phyloP scores from a whole-genome alignment of 2,329 filamentous ascomycete genomes.

The Zalaria sp. region DNA sequence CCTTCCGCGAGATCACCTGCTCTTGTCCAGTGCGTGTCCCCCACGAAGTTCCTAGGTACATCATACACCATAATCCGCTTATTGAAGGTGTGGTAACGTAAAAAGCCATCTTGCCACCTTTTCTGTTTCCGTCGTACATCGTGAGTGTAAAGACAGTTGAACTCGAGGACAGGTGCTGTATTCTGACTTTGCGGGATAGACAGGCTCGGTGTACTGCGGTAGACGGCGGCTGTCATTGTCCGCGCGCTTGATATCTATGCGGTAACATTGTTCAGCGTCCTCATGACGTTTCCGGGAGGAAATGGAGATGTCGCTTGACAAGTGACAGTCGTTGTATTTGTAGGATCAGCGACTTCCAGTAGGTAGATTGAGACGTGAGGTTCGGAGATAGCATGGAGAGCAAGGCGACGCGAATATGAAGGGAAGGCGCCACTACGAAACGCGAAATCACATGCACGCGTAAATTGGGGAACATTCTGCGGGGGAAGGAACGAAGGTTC shows the following conservation, averaged over 20 bases:
- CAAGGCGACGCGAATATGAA: too few species aligned
- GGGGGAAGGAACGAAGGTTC: too few species aligned
- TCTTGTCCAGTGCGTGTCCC: slow-evolving; percentile 69
- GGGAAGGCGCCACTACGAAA: too few species aligned
- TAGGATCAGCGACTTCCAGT: neutral
- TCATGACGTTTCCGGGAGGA: too few species aligned
- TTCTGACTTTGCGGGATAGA: slow-evolving; percentile 40
- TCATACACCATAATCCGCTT: slow-evolving; percentile 84
- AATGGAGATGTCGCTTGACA: neutral
- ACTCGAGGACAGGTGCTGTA: slow-evolving; percentile 66
- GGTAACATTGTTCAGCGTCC: too few species aligned
- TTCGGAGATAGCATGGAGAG: too few species aligned
- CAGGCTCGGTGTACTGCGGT: slow-evolving; percentile 20
- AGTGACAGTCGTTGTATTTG: neutral
- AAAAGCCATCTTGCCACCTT: slow-evolving; percentile 81
- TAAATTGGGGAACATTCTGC: too few species aligned
- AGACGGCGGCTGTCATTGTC: slow-evolving; percentile 18
- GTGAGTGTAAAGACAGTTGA: slow-evolving; percentile 73
- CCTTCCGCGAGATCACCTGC: slow-evolving; percentile 59
- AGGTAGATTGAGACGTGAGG: neutral
- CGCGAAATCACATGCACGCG: too few species aligned
- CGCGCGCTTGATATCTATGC: neutral
- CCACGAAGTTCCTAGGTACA: slow-evolving; percentile 63
- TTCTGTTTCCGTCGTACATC: slow-evolving; percentile 80
- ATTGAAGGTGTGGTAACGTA: slow-evolving; percentile 86